Percentiles rank a stretch among this genome's conserved stretches.
phyloP scores from a whole-genome alignment of 768 basidiomycete species.

The Panaeolus papilionaceus region DNA sequence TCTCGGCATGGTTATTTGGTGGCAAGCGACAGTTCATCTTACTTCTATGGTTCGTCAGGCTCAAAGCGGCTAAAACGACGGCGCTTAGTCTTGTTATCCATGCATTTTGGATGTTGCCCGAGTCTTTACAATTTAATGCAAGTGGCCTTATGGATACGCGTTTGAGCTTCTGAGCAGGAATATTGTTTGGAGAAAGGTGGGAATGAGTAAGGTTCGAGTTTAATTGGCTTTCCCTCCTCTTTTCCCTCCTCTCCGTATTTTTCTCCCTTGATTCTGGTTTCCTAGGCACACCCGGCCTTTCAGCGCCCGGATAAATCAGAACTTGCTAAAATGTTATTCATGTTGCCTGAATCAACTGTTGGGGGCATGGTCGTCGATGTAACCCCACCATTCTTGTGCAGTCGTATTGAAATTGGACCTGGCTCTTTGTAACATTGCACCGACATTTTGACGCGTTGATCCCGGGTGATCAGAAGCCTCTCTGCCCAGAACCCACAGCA shows the following conservation, averaged over 20 bases:
- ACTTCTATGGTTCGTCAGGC: slow-evolving; percentile 45
- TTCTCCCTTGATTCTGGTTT: background rate
- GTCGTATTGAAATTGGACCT: background rate
- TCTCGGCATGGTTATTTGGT: slow-evolving; percentile 78
- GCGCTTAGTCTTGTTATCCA: background rate
- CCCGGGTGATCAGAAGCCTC: background rate
- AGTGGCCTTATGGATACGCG: background rate
- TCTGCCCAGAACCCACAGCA: background rate
- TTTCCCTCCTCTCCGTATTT: background rate
- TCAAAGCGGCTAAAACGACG: slow-evolving; percentile 17
- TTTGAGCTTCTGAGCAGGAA: background rate
- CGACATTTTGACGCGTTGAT: slow-evolving; percentile 9
- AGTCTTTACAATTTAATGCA: background rate
- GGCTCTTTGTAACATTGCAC: background rate
- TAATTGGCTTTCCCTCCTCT: background rate
- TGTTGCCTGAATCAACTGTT: background rate
- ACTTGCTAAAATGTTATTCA: background rate
- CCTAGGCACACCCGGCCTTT: background rate
- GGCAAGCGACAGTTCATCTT: slow-evolving; percentile 74
- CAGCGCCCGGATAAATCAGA: background rate
- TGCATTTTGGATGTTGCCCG: background rate
- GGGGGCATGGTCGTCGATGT: background rate
- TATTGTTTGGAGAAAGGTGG: background rate
- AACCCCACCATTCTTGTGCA: too few relatives aligned
- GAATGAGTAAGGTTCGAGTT: background rate